Base-by-base conservation (phyloP, 495 filamentous ascomycete genomes). In the Chaetomidium leptoderma region DNA sequence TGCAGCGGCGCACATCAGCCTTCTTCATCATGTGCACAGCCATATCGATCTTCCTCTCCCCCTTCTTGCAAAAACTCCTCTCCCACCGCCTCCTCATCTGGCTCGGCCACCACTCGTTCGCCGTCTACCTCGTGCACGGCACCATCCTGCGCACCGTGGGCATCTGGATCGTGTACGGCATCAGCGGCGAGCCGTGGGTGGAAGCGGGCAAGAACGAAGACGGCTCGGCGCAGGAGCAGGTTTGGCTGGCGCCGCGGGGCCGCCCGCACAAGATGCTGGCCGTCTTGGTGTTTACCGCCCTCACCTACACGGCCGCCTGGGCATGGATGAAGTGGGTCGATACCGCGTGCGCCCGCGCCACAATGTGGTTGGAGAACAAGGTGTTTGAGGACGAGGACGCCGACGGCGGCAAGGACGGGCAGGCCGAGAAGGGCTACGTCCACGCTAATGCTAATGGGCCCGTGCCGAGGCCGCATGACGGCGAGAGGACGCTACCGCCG, bases 251-350 rank as follows among this genome's bases (percentile, higher is more conserved):
- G 72, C 55, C 70, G 66, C 53, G 69, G 78, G 48, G 75, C 70
- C 23, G 62, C 66, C 17, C 63, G 61, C 39, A 70, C 59, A 57
- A 72, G 70, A 36, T 67, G 35, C 60, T 61, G 3, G 44, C 56
- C 14, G 57, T 68, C 21, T 13, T 70, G 0, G 58, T 72, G 19
- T 72, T 72, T 42, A 80, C 84, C 36, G 66, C 63, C 0, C 55
- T 84, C 5, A 72, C 85, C 0, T 86, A 87, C 67, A 64, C 66
- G 1, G 66, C 73, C 14, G 83, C 84, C 0, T 74, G 80, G 62
- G 63, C 80, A n/a, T 88, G 85, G 85, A 86, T 84, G 26, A 78
- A 70, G 21, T 81, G 83, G 62, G 82, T 88, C 0, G 85, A 88
- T 66, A 75, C 78, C 0, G 78, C 78, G 45, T 88, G 85, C 73